These are phyloP conservation scores for Malus hybrid DNA, from an alignment of 331 rosid species.

Conservation along the genomic window DNA sequence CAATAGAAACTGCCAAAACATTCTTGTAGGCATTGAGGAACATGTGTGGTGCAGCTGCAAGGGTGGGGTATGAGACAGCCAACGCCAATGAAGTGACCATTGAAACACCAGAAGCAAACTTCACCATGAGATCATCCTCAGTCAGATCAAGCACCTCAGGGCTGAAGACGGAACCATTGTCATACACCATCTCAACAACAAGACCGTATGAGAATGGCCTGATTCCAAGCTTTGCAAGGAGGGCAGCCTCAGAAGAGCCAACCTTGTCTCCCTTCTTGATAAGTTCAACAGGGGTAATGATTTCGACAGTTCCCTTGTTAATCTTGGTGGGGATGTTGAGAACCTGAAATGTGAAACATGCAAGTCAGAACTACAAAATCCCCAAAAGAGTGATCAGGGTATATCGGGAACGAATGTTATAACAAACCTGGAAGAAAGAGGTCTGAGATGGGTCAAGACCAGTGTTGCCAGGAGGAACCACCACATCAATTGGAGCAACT, in stretches of 20 bases:
- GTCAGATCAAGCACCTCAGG: slow-evolving; percentile 86
- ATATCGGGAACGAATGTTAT: background rate
- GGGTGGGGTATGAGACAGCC: slow-evolving; percentile 72
- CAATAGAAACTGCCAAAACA: slow-evolving; percentile 52
- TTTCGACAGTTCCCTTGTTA: slow-evolving; percentile 49
- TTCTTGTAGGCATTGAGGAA: slow-evolving; percentile 69
- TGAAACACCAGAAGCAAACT: slow-evolving; percentile 66
- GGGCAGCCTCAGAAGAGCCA: slow-evolving; percentile 86
- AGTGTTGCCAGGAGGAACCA: slow-evolving; percentile 92
- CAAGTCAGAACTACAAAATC: background rate
- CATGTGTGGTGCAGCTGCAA: slow-evolving; percentile 91
- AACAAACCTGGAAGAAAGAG: slow-evolving; percentile 80
- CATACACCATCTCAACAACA: slow-evolving; percentile 55
- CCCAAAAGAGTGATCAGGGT: no score
- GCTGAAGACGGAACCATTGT: slow-evolving; percentile 68
- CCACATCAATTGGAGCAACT: slow-evolving; percentile 87
- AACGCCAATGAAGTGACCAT: slow-evolving; percentile 59
- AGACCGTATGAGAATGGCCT: slow-evolving; percentile 94
- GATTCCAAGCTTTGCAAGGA: slow-evolving; percentile 80
- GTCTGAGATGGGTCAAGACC: slow-evolving; percentile 92
- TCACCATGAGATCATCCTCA: slow-evolving; percentile 62
- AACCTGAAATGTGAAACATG: slow-evolving; percentile 30
- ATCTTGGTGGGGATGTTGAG: slow-evolving; percentile 61
- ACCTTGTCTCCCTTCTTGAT: slow-evolving; percentile 91
- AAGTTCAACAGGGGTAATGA: slow-evolving; percentile 83